Percentiles rank a stretch among this genome's conserved stretches.
Evolutionary conservation across 192 early-diverging fungal species (phyloP).

Genomic region (Umbelopsis vinacea): DNA sequence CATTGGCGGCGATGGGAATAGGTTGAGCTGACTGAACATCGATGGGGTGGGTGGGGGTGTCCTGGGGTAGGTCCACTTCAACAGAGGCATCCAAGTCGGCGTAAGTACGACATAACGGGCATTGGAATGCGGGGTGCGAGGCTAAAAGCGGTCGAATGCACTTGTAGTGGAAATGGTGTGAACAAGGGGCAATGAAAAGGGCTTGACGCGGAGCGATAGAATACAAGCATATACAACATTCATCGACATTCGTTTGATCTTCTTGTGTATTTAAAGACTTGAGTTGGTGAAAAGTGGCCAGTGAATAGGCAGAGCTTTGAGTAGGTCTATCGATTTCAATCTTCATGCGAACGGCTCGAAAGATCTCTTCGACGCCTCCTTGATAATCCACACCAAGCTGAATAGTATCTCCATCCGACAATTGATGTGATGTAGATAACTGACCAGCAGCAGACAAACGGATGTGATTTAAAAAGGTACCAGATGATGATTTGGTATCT

Average conservation of each 20-base stretch:
- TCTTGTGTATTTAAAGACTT: background rate
- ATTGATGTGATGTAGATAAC: constrained; percentile 75
- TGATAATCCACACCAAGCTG: constrained; percentile 97
- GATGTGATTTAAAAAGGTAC: constrained; percentile 96
- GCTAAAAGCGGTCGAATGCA: constrained; percentile 85
- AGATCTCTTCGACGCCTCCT: constrained; percentile 82
- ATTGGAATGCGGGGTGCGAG: constrained; percentile 74
- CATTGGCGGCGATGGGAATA: background rate
- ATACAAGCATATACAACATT: constrained; percentile 86
- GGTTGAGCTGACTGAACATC: background rate
- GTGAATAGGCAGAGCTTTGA: constrained; percentile 11
- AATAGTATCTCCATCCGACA: constrained; percentile 90
- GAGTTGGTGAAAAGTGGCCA: constrained; percentile 9
- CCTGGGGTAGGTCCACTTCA: constrained; percentile 42
- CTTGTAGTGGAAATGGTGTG: constrained; percentile 88
- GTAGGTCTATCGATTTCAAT: constrained; percentile 73
- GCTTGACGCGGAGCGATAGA: constrained; percentile 81
- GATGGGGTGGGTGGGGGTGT: too few relatives aligned
- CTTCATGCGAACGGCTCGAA: constrained; percentile 89
- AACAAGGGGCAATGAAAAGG: constrained; percentile 84
- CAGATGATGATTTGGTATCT: constrained; percentile 95
- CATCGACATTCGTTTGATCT: constrained; percentile 31
- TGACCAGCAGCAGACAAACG: constrained; percentile 85
- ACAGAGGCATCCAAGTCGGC: constrained; percentile 89
- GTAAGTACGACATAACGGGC: constrained; percentile 90